Base-by-base conservation (phyloP, 805 yeast species). In the Lachancea sp. region DNA sequence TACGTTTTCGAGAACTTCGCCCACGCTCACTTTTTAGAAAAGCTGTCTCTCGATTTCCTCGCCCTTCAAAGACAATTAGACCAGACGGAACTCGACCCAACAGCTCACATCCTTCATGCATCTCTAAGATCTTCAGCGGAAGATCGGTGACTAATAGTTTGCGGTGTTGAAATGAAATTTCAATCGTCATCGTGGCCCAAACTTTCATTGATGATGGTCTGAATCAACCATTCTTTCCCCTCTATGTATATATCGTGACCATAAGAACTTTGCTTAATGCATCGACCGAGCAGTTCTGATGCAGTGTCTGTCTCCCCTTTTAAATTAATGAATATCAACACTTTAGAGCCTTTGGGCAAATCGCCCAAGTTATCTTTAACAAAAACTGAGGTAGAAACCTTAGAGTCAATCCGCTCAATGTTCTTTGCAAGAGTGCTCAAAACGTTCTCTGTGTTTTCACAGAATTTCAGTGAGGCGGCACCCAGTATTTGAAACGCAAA, bases 191-290 rank as follows among this genome's bases (percentile, higher is more conserved):
- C 15, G 15, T 32, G 41, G 3, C 43, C 47, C 8, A 55, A 27
- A 25, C 45, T 40, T 36, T 53, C 65, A 46, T 60, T 63, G 4
- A 63, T 60, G 5, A 54, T 60, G 41, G 49, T 60, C 56, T 45
- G 66, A 42, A 55, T 62, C 42, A 49, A 65, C 67, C 66, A 62
- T 44, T 63, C 68, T 46, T 62, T 62, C 7, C 51, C 45, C 43
- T 58, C 60, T 0, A 60, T 52, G 36, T 53, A 55, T 38, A 52
- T 41, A 3, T 38, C 32, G 18, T 10, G 39, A 13, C 19, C 39
- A 25, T 11, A 22, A 9, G 19, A 36, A 9, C 4, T 36, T 7
- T 13, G 31, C 8, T 17, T 15, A 4, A 36, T 8, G 22, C 39
- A 25, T 15, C 25, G n/a, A 12, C 15, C 30, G 3, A 36, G 11